A percentile compares a stretch with the other conserved stretches of the same genome.
Conservation (phyloP, 305 asterid genomes). For the Fraxinus nigra region DNA sequence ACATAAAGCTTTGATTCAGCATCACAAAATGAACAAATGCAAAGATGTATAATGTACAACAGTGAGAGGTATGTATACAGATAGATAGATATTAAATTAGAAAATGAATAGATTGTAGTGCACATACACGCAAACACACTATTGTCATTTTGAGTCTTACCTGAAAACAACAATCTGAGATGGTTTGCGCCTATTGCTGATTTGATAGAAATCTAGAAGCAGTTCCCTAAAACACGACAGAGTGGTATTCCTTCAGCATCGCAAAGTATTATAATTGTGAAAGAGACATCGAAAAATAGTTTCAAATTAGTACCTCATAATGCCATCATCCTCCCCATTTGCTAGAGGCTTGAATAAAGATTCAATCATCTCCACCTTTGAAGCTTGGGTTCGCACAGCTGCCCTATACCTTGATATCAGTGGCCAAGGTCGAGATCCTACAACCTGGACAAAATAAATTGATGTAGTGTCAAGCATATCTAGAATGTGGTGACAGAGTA, state of each 20-base stretch:
- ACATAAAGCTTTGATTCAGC: constrained; percentile 1
- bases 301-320: constrained; percentile 60
- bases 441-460: constrained; percentile 54
- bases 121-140: neutral
- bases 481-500: constrained; percentile 1
- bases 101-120: constrained; percentile 7
- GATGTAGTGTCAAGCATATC: constrained; percentile 17
- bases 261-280: constrained; percentile 5
- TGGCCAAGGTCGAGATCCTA: constrained; percentile 93
- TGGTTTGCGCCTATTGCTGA: constrained; percentile 74
- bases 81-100: neutral
- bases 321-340: constrained; percentile 85
- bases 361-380: constrained; percentile 85
- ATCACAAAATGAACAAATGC: neutral
- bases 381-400: constrained; percentile 78
- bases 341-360: constrained; percentile 74
- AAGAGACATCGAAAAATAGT: constrained; percentile 11
- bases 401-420: constrained; percentile 85
- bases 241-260: constrained; percentile 20
- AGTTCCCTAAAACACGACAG: constrained; percentile 62
- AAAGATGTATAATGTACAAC: neutral
- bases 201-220: constrained; percentile 70
- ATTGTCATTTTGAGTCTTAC: constrained; percentile 34
- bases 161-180: constrained; percentile 79
- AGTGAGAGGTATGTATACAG: neutral